A percentile compares a stretch with the other conserved stretches of the same genome.
Conservation (phyloP, 1,284 basidiomycete genomes). For the Naganishia albida region DNA sequence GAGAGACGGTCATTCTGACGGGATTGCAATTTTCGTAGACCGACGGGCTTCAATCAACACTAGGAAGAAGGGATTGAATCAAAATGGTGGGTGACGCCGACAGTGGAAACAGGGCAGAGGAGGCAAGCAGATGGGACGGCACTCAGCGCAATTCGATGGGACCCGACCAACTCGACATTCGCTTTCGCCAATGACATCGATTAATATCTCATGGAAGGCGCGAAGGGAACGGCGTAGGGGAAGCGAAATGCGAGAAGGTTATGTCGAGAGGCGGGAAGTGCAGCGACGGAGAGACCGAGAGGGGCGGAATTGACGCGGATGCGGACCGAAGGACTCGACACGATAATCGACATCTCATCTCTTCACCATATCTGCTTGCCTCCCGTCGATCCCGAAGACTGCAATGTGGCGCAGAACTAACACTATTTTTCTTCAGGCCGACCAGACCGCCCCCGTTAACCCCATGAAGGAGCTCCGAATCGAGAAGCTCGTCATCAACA, state of each 20-base stretch:
- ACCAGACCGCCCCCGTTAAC: conserved; percentile 85
- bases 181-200: background rate
- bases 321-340: too few relatives aligned
- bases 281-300: too few relatives aligned
- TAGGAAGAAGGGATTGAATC: conserved; percentile 29
- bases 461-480: conserved; percentile 95
- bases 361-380: background rate
- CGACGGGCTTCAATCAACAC: conserved; percentile 27
- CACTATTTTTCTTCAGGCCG: conserved; percentile 62
- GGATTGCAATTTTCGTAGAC: conserved; percentile 18
- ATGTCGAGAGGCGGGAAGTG: too few relatives aligned
- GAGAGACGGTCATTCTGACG: conserved; percentile 11
- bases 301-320: too few relatives aligned
- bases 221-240: too few relatives aligned
- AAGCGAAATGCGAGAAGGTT: too few relatives aligned
- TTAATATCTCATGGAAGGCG: too few relatives aligned
- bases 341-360: background rate
- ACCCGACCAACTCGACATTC: background rate
- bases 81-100: conserved; percentile 27
- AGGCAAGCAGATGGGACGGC: conserved; percentile 10
- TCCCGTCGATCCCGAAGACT: too few relatives aligned
- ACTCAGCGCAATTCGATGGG: too few relatives aligned
- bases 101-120: background rate
- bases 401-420: too few relatives aligned
- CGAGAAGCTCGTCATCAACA: conserved; percentile 99